Conservation (phyloP, 345 rosid species). For the Noccaea caerulescens region DNA sequence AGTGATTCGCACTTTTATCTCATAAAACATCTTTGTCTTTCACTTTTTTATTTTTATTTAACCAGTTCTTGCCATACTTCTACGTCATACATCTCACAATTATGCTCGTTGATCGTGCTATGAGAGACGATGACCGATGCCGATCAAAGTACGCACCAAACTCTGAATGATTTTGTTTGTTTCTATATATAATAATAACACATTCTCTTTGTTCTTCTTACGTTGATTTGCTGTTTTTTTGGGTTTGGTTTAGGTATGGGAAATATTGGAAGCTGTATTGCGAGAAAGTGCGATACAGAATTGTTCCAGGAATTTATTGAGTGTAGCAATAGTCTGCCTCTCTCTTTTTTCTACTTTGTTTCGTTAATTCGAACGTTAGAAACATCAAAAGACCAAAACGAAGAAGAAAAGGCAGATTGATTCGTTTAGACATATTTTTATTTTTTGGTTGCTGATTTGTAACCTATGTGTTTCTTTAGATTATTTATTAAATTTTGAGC, state of each 20-base stretch:
- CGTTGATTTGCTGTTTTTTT: background rate
- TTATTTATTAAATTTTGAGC: background rate
- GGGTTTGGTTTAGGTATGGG: constrained; percentile 64
- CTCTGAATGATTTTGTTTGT: constrained; percentile 7
- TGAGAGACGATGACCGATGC: constrained; percentile 93
- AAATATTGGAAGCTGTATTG: constrained; percentile 79
- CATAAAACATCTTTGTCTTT: constrained; percentile 3
- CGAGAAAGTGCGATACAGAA: constrained; percentile 70
- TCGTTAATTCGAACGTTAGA: constrained; percentile 25
- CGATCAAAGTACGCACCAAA: constrained; percentile 78
- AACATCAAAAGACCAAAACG: constrained; percentile 12
- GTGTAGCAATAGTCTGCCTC: constrained; percentile 7
- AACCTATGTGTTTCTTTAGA: constrained; percentile 3
- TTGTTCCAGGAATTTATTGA: constrained; percentile 86
- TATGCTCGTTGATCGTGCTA: constrained; percentile 93
- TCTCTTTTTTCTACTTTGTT: constrained; percentile 20
- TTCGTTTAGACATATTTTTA: constrained; percentile 16
- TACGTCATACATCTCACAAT: constrained; percentile 85
- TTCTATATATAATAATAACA: background rate
- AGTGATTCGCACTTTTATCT: constrained; percentile 1
- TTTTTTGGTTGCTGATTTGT: constrained; percentile 14
- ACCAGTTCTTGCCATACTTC: constrained; percentile 93
- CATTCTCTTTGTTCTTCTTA: background rate
- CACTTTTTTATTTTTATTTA: background rate
- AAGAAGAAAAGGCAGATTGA: background rate